phyloP scores from a whole-genome alignment of 2,329 filamentous ascomycete genomes.

The Cryphonectria radicalis region DNA sequence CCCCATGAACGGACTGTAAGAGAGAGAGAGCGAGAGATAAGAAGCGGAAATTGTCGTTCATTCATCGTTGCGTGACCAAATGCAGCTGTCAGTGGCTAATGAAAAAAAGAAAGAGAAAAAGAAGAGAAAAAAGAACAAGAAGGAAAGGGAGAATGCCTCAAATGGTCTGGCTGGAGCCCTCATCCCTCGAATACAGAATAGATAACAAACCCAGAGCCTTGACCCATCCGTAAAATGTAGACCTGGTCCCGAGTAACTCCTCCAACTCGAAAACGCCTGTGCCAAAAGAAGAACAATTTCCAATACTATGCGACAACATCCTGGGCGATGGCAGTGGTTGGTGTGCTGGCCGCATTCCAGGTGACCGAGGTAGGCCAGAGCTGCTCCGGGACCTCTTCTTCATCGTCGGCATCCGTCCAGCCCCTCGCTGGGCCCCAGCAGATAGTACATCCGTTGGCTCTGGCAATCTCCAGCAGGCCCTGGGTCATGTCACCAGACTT shows the following conservation, averaged over 20 bases:
- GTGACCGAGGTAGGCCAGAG: not conserved
- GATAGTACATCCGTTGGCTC: constrained; percentile 55
- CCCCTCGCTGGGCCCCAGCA: constrained; percentile 70
- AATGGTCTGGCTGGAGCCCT: not conserved
- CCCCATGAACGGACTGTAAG: not conserved
- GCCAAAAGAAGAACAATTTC: not conserved
- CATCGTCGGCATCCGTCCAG: constrained; percentile 59
- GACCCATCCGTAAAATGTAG: not conserved
- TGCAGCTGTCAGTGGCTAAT: not conserved
- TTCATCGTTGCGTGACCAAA: constrained; percentile 8
- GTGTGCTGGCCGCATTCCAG: not conserved
- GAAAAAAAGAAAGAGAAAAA: not conserved
- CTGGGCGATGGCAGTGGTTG: constrained; percentile 10
- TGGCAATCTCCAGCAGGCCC: constrained; percentile 59
- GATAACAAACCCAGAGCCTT: not conserved
- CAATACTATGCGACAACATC: constrained; percentile 14
- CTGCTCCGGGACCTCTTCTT: not conserved
- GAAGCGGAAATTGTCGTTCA: constrained; percentile 2
- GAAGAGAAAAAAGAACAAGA: not conserved
- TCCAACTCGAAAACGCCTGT: constrained; percentile 2
- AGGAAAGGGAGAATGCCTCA: not conserved
- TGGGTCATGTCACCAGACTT: constrained; percentile 68
- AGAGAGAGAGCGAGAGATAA: not conserved
- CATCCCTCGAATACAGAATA: not conserved
- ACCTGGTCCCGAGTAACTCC: not conserved